Base-by-base conservation (phyloP, 306 rosid genomes). In the Prunus fruticosa region DNA sequence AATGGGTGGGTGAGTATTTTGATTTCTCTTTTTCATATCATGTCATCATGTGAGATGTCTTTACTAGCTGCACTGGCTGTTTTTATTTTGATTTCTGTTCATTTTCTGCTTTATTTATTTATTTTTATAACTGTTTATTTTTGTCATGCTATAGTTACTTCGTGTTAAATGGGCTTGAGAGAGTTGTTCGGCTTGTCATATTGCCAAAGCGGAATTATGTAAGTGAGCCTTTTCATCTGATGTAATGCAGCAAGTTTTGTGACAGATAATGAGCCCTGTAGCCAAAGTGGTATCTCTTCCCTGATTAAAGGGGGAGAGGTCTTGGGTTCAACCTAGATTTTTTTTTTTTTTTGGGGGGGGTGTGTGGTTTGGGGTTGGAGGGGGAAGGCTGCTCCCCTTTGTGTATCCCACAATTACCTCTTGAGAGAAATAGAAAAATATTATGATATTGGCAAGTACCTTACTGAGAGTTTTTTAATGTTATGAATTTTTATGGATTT, bases 1-100 rank as follows among this genome's bases (percentile, higher is more conserved):
- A 84, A 90, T 95, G 97, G 98, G 98, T 51, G 98, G 98, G 98
- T 92, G 86, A 74, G 98, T 95, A 77, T 64, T 84, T 79, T 51
- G 54, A 16, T 69, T 61, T 12, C 51, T 8, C 52, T 22, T 54
- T 53, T 73, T 43, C 15, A 30, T 57, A 34, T 72, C 14, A 57
- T 38, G 18, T 53, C 30, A 13, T 34, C 25, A 47, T 43, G 54
- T 18, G 14, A 13, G 5, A n/a, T 27, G 61, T 45, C 54, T 18
- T 32, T 10, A 56, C 67, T 25, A 7, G 18, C 41, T 47, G 18
- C 64, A 56, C 79, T 69, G 32, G 49, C 34, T 43, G 50, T 65
- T 32, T 62, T 62, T 51, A 64, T 49, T 56, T 22, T 67, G 6
- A 53, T 43, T 41, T 32, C 58, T 64, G 20, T 53, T 72, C 62